Base-by-base conservation (phyloP, 1,284 basidiomycete genomes). In the Puccinia novopanici region DNA sequence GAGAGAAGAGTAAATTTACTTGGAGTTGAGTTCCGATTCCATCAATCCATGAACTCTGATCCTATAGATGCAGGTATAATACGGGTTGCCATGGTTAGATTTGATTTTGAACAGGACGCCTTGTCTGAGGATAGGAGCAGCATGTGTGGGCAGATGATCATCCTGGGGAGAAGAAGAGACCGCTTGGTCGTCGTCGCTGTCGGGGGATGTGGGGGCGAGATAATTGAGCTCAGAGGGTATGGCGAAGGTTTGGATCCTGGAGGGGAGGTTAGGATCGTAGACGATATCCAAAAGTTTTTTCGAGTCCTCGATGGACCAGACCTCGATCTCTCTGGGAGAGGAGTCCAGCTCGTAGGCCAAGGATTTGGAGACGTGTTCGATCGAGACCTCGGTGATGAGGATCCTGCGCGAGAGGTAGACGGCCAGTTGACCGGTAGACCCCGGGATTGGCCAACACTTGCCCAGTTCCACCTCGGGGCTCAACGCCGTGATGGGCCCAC, bases 401-500 rank as follows among this genome's bases (percentile, higher is more conserved):
- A 91, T 89, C 1, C 90, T 90, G 6, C 89, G 88, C 0, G 91
- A 90, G 24, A 98, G 90, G 70, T 89, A 88, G 59, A 99, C 90
- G 5, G 92, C 94, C 1, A 98, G 87, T 84, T 92, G 91, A 3
- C 95, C 96, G 67, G 89, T 85, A 8, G 88, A 84, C 0, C 95
- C 95, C 2, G 87, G 87, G 86, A 98, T 94, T 1, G 96, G 92
- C 95, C 95, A 99, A 86, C 95, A 99, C 82, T 91, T 90, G 1
- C 96, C 95, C 34, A 90, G 90, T 76, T 91, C 89, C 34, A 88
- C 88, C 82, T 94, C 92, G 80, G 93, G 92, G 84, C 95, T 91
- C 24, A 98, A 87, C 0, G 93, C 94, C 0, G 90, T 92, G 63
- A 93, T 90, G 0, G 96, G 94, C 0, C 92, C 90, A 13, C 91